These are phyloP conservation scores for Alternaria consortialis DNA, from an alignment of 2,329 filamentous ascomycete species.

Conservation along the genomic window DNA sequence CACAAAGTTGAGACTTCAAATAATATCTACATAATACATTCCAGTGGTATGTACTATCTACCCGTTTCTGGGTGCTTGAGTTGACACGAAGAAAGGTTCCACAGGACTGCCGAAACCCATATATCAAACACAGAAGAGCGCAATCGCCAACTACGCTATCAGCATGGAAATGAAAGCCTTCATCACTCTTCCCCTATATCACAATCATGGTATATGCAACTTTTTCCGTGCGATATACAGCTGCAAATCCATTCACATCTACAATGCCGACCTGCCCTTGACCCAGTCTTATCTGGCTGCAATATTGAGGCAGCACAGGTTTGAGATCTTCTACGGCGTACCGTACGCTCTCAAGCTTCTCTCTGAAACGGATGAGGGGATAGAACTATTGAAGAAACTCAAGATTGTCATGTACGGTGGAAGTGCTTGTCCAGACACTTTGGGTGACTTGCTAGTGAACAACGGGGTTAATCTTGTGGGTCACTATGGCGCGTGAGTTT, in stretches of 20 bases:
- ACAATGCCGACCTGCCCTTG: slow-evolving; percentile 37
- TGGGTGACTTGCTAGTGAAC: slow-evolving; percentile 63
- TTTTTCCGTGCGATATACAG: slow-evolving; percentile 37
- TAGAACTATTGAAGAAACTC: slow-evolving; percentile 58
- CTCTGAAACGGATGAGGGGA: slow-evolving; percentile 65
- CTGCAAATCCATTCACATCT: slow-evolving; percentile 35
- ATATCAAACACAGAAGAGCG: slow-evolving; percentile 61
- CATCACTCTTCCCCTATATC: slow-evolving; percentile 35
- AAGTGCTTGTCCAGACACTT: slow-evolving; percentile 65
- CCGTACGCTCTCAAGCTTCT: slow-evolving; percentile 72
- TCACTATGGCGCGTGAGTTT: slow-evolving; percentile 63
- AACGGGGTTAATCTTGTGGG: slow-evolving; percentile 64
- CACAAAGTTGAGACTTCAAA: slow-evolving; percentile 26
- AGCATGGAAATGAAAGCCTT: slow-evolving; percentile 35
- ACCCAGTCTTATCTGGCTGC: slow-evolving; percentile 28
- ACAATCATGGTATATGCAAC: slow-evolving; percentile 40
- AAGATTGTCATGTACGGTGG: slow-evolving; percentile 67
- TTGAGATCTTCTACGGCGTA: slow-evolving; percentile 69
- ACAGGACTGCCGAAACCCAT: slow-evolving; percentile 72
- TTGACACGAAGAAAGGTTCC: slow-evolving; percentile 54
- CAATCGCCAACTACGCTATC: slow-evolving; percentile 32
- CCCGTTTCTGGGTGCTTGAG: not conserved
- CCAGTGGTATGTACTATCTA: slow-evolving; percentile 31
- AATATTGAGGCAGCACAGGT: slow-evolving; percentile 37
- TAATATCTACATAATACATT: slow-evolving; percentile 38